Percentiles rank a stretch among this genome's conserved stretches.
Evolutionary conservation across 2,329 filamentous ascomycete species (phyloP).

Genomic region (Ophiosphaerella narmari): DNA sequence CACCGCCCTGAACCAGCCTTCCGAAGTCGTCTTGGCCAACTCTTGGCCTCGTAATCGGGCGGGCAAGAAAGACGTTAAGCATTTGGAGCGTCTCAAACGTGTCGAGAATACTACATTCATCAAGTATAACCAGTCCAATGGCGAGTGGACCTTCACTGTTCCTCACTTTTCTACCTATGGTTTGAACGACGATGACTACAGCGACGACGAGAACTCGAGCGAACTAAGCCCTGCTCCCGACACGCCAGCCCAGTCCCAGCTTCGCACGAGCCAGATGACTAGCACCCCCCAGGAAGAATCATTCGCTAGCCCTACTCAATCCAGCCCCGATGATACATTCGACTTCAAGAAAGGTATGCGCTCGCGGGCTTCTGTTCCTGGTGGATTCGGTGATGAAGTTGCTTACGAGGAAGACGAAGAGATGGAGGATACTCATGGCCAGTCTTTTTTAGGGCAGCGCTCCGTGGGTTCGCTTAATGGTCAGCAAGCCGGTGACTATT

Average conservation of each 20-base stretch:
- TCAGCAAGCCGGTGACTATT: conserved; percentile 64
- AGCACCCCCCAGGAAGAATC: conserved; percentile 44
- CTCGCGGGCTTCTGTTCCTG: conserved; percentile 65
- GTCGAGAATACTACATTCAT: conserved; percentile 83
- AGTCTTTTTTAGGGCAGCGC: conserved; percentile 93
- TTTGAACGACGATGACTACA: conserved; percentile 69
- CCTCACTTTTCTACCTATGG: conserved; percentile 97
- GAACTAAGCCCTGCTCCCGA: conserved; percentile 49
- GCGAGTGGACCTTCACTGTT: conserved; percentile 90
- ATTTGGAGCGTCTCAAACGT: conserved; percentile 78
- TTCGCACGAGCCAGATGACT: conserved; percentile 39
- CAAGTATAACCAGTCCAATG: conserved; percentile 76
- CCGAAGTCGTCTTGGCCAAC: conserved; percentile 84
- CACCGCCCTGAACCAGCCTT: conserved; percentile 89
- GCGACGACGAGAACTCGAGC: conserved; percentile 64
- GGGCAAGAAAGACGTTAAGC: conserved; percentile 74
- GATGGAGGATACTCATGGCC: conserved; percentile 51
- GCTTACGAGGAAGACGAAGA: conserved; percentile 61
- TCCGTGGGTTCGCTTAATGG: conserved; percentile 76
- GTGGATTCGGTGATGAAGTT: conserved; percentile 73
- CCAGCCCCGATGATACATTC: conserved; percentile 59
- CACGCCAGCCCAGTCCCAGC: conserved; percentile 47
- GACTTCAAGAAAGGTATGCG: conserved; percentile 59
- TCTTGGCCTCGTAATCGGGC: conserved; percentile 83
- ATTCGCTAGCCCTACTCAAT: conserved; percentile 44